phyloP scores from a whole-genome alignment of 1,139 yeast species.

The Kurtzmaniella natalensis region DNA sequence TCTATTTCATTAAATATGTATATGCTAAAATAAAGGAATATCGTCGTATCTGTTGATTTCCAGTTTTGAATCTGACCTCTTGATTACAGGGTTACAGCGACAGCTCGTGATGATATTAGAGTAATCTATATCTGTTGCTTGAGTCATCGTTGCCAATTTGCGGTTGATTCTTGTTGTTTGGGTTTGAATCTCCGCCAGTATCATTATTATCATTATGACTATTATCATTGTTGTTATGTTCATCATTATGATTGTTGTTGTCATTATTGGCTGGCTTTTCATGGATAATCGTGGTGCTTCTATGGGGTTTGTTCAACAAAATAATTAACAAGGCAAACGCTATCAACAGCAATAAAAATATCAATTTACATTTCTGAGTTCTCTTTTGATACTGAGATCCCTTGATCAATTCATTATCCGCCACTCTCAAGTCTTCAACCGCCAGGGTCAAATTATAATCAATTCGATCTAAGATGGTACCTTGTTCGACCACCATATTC shows the following conservation, averaged over 20 bases:
- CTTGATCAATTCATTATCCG: conserved; percentile 70
- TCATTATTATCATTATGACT: too few species aligned
- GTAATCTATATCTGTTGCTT: conserved; percentile 1
- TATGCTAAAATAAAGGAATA: too few species aligned
- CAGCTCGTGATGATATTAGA: too few species aligned
- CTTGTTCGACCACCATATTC: conserved; percentile 88
- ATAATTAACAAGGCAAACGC: conserved; percentile 71
- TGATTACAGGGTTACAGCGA: too few species aligned
- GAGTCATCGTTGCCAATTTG: neutral
- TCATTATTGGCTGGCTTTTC: conserved; percentile 10
- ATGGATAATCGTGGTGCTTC: conserved; percentile 20
- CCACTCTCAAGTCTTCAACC: conserved; percentile 66
- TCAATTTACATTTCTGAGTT: conserved; percentile 87
- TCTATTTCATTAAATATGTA: too few species aligned
- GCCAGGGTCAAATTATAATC: conserved; percentile 87
- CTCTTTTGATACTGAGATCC: conserved; percentile 83
- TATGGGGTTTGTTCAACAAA: conserved; percentile 62
- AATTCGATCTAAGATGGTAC: conserved; percentile 85
- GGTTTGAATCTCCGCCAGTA: conserved; percentile 9
- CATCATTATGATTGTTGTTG: too few species aligned
- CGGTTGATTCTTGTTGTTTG: neutral
- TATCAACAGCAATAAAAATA: conserved; percentile 63
- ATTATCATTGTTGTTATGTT: too few species aligned
- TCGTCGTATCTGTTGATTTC: too few species aligned
- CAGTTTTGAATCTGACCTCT: too few species aligned